Conservation (phyloP, 768 basidiomycete species). For the Tylopilus subfusipes region DNA sequence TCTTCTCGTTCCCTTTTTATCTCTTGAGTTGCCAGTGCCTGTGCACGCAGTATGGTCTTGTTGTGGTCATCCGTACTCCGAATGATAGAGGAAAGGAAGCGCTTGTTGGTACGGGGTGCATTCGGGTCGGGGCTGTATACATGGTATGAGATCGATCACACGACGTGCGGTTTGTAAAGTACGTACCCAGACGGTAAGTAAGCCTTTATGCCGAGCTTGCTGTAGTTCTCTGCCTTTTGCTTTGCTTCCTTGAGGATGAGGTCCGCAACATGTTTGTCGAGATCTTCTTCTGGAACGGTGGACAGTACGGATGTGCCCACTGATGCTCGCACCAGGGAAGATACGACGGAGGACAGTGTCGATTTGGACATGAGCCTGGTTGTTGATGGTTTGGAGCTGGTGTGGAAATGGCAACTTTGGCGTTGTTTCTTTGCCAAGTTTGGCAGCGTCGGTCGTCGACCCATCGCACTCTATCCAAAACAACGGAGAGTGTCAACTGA, state of each 20-base stretch:
- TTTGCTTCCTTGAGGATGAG: conserved; percentile 91
- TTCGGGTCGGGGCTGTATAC: conserved; percentile 57
- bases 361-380: conserved; percentile 41
- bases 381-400: conserved; percentile 2
- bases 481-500: neutral
- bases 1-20: conserved; percentile 67
- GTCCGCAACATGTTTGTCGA: conserved; percentile 89
- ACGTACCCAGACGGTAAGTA: conserved; percentile 60
- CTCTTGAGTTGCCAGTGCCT: conserved; percentile 70
- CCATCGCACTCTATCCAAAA: neutral
- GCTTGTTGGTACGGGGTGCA: conserved; percentile 78
- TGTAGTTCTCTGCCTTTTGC: conserved; percentile 80
- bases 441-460: neutral
- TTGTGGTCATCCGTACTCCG: conserved; percentile 96
- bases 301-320: conserved; percentile 63
- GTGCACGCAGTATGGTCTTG: conserved; percentile 71
- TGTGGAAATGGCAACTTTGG: conserved; percentile 11
- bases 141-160: neutral
- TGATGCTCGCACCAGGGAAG: conserved; percentile 71
- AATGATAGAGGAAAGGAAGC: conserved; percentile 81
- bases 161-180: conserved; percentile 16
- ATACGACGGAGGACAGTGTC: conserved; percentile 82
- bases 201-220: conserved; percentile 72
- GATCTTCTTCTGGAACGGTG: conserved; percentile 72
- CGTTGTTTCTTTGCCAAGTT: conserved; percentile 18